Percentiles rank a stretch among this genome's conserved stretches.
Conservation (phyloP, 202 grass and related monocot genomes). For the Hordeum pubiflorum region DNA sequence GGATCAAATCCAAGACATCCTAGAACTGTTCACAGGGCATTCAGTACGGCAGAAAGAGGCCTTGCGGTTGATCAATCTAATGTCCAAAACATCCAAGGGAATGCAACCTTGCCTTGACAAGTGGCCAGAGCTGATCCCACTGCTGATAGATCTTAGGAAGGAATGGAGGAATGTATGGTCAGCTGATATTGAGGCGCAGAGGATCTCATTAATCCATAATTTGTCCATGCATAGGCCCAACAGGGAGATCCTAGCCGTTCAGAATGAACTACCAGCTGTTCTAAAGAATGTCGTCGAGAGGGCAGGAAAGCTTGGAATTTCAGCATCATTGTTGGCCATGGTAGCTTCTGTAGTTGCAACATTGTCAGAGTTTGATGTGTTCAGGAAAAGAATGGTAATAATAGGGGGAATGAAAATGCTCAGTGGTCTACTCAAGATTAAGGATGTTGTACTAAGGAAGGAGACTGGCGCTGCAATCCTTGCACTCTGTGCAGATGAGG, state of each 20-base stretch:
- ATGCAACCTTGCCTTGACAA: slow-evolving; percentile 33
- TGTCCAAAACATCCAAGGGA: slow-evolving; percentile 37
- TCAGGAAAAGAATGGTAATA: slow-evolving; percentile 27
- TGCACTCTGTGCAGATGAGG: slow-evolving; percentile 23
- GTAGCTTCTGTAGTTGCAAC: slow-evolving; percentile 25
- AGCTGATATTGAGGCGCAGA: slow-evolving; percentile 25
- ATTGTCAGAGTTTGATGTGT: slow-evolving; percentile 33
- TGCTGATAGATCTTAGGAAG: slow-evolving; percentile 31
- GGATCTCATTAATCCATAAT: slow-evolving; percentile 23
- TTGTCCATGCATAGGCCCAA: slow-evolving; percentile 36
- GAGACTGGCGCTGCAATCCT: slow-evolving; percentile 31
- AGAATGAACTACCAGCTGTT: slow-evolving; percentile 11
- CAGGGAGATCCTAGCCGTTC: slow-evolving; percentile 26
- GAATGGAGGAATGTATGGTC: slow-evolving; percentile 30
- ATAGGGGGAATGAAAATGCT: slow-evolving; percentile 36
- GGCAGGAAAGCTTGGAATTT: neutral
- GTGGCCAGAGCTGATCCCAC: slow-evolving; percentile 5
- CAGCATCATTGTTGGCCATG: slow-evolving; percentile 10
- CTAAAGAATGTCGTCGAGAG: slow-evolving; percentile 3
- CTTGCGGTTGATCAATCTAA: slow-evolving; percentile 24
- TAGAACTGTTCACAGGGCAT: slow-evolving; percentile 16
- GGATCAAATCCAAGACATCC: slow-evolving; percentile 27
- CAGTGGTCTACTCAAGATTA: slow-evolving; percentile 21
- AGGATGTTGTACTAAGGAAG: slow-evolving; percentile 25
- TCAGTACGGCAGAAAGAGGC: slow-evolving; percentile 20